Evolutionary conservation across 2,329 filamentous ascomycete species (phyloP).

Genomic region (Ophiognomonia clavigignenti-juglandacearum): DNA sequence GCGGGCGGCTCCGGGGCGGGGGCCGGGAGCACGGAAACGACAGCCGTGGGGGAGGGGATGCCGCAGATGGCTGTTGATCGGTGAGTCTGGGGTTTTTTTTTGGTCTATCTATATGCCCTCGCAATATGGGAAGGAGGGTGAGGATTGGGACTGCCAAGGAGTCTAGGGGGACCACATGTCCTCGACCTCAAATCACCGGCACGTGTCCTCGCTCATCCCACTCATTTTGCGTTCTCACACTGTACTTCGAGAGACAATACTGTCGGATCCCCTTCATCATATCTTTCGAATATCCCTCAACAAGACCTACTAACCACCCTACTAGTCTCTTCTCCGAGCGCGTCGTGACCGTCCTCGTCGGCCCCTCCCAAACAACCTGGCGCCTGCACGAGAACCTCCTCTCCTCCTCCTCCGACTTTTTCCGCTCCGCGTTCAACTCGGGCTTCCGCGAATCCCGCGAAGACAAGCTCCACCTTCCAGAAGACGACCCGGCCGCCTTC

Average conservation of each 20-base stretch:
- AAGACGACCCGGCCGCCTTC: slow-evolving; percentile 13
- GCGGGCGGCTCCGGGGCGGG: background rate
- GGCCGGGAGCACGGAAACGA: background rate
- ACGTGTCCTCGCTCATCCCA: too few relatives aligned
- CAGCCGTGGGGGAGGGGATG: background rate
- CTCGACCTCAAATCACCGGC: too few relatives aligned
- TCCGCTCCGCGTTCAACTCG: slow-evolving; percentile 13
- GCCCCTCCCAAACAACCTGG: slow-evolving; percentile 4
- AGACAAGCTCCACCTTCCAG: slow-evolving; percentile 7
- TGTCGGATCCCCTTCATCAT: too few relatives aligned
- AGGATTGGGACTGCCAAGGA: too few relatives aligned
- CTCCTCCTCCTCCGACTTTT: slow-evolving; percentile 11
- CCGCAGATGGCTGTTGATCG: background rate
- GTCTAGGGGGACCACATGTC: too few relatives aligned
- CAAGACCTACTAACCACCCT: background rate
- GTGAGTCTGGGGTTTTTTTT: background rate
- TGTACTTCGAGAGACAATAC: too few relatives aligned
- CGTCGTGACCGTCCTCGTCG: slow-evolving; percentile 8
- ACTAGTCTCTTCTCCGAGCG: slow-evolving; percentile 12
- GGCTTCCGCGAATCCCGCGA: slow-evolving; percentile 12
- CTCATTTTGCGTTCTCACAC: too few relatives aligned
- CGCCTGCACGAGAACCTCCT: slow-evolving; percentile 12
- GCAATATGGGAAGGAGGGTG: too few relatives aligned
- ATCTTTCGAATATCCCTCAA: too few relatives aligned
- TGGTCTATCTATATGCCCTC: too few relatives aligned